Conservation (phyloP, 768 basidiomycete species). For the Russula virescens region DNA sequence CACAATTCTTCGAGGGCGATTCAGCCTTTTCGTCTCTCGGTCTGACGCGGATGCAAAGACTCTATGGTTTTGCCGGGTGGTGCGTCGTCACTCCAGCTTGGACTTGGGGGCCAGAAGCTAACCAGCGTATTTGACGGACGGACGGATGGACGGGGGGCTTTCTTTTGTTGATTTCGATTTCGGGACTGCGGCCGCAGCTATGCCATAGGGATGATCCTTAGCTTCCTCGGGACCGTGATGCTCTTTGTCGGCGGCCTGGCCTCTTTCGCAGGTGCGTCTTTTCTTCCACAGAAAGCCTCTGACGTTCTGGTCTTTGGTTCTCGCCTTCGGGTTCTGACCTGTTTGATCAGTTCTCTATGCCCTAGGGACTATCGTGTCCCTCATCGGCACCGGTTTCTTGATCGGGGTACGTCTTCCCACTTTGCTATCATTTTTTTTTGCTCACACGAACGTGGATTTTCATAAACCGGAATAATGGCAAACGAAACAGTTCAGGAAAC, state of each 20-base stretch:
- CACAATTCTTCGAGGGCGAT: slow-evolving; percentile 82
- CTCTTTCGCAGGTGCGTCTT: slow-evolving; percentile 69
- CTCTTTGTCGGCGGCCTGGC: slow-evolving; percentile 64
- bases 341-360: slow-evolving; percentile 62
- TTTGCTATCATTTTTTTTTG: too few relatives aligned
- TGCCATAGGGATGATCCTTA: slow-evolving; percentile 69
- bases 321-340: background rate
- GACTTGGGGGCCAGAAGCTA: background rate
- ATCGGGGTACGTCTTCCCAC: slow-evolving; percentile 76
- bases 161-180: background rate
- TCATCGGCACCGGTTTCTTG: slow-evolving; percentile 86
- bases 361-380: slow-evolving; percentile 73
- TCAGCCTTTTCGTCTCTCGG: slow-evolving; percentile 80
- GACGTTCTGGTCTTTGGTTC: background rate
- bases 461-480: background rate
- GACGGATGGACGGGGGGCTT: too few relatives aligned
- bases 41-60: slow-evolving; percentile 68
- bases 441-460: background rate
- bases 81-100: slow-evolving; percentile 32
- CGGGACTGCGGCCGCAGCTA: too few relatives aligned
- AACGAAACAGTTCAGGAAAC: slow-evolving; percentile 57
- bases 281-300: background rate
- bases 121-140: too few relatives aligned
- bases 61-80: slow-evolving; percentile 88
- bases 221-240: slow-evolving; percentile 71